These are phyloP conservation scores for Phytopythium cucurbitacearum DNA, from an alignment of 352 stramenopile species.

Conservation along the genomic window DNA sequence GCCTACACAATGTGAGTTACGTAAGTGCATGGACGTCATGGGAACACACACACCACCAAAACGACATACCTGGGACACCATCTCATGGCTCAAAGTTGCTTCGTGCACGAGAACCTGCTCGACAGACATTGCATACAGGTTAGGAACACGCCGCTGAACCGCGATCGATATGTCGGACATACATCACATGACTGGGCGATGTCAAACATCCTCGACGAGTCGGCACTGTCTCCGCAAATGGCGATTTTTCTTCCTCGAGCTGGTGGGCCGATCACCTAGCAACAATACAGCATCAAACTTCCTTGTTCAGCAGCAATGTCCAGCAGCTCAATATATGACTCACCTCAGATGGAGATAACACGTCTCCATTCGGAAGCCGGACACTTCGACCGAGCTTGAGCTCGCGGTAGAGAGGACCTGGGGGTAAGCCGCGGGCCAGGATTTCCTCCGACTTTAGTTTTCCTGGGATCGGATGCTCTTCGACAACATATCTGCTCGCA, in stretches of 20 bases:
- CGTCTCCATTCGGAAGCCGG: slow-evolving; percentile 69
- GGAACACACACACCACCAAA: neutral
- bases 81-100: slow-evolving; percentile 72
- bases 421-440: slow-evolving; percentile 71
- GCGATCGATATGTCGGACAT: slow-evolving; percentile 7
- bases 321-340: neutral
- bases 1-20: slow-evolving; percentile 22
- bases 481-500: slow-evolving; percentile 64
- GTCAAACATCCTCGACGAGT: slow-evolving; percentile 73
- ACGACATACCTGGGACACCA: slow-evolving; percentile 50
- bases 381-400: slow-evolving; percentile 88
- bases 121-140: neutral
- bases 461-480: slow-evolving; percentile 68
- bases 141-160: neutral
- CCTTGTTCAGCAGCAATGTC: neutral
- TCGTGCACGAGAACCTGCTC: slow-evolving; percentile 85
- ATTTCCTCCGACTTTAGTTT: slow-evolving; percentile 87
- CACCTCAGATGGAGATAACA: slow-evolving; percentile 80
- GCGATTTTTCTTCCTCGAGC: slow-evolving; percentile 65
- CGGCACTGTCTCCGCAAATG: slow-evolving; percentile 72
- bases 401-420: slow-evolving; percentile 85
- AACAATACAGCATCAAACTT: slow-evolving; percentile 3
- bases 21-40: slow-evolving; percentile 1
- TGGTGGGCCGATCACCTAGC: slow-evolving; percentile 52
- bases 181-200: slow-evolving; percentile 77